Percentiles rank a stretch among this genome's conserved stretches.
Evolutionary conservation across 2,329 filamentous ascomycete species (phyloP).

Genomic region (Ophiostoma populinum): DNA sequence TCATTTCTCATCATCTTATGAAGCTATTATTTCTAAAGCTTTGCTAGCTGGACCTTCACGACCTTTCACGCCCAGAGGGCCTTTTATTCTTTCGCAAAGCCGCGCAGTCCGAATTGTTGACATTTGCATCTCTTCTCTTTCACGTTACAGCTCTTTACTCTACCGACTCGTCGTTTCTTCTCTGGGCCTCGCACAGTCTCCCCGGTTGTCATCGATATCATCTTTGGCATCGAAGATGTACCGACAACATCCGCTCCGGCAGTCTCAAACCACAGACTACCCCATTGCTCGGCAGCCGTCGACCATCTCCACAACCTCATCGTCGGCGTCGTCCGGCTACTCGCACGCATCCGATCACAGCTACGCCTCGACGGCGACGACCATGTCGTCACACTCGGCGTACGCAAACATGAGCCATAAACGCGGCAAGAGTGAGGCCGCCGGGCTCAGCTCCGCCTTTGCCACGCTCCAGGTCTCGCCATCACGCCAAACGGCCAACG

Average conservation of each 20-base stretch:
- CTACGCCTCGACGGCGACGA: constrained; percentile 34
- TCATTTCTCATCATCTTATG: constrained; percentile 5
- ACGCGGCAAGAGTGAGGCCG: constrained; percentile 58
- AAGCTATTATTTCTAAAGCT: not conserved
- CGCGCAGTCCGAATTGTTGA: not conserved
- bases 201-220: not conserved
- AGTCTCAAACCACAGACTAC: constrained; percentile 35
- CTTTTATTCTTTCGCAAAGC: not conserved
- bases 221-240: constrained; percentile 30
- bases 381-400: constrained; percentile 53
- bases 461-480: constrained; percentile 21
- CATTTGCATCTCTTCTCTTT: not conserved
- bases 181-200: not conserved
- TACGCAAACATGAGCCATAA: constrained; percentile 42
- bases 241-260: constrained; percentile 39
- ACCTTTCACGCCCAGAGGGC: not conserved
- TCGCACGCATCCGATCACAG: constrained; percentile 38
- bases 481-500: constrained; percentile 22
- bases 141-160: constrained; percentile 7
- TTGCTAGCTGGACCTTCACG: not conserved
- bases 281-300: constrained; percentile 45
- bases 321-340: constrained; percentile 52
- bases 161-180: not conserved
- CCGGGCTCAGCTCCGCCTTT: constrained; percentile 28
- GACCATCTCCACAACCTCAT: constrained; percentile 53